These are phyloP conservation scores for Eucalyptus microcorys DNA, from an alignment of 345 rosid genomes.

Conservation along the genomic window DNA sequence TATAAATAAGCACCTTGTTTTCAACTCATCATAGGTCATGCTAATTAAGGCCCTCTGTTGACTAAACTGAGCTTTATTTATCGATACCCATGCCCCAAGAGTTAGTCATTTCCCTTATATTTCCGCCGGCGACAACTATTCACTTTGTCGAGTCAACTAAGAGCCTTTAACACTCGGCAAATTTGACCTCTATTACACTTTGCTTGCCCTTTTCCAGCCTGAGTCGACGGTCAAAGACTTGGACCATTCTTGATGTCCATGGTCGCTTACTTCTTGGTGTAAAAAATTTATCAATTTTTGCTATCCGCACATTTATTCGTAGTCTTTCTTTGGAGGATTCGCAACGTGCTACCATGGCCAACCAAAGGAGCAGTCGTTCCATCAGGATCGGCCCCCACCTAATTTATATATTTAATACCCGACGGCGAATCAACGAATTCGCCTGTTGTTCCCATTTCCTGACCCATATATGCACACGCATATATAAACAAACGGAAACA, in stretches of 20 bases:
- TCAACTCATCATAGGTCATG: neutral
- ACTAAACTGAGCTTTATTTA: neutral
- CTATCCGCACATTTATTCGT: neutral
- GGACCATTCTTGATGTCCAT: neutral
- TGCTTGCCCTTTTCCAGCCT: neutral
- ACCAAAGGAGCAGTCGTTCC: neutral
- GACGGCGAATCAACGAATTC: neutral
- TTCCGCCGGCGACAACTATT: neutral
- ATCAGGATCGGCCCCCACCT: neutral
- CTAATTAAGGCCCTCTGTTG: neutral
- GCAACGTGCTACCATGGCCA: neutral
- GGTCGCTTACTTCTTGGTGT: neutral
- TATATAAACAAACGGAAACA: neutral
- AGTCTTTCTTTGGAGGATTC: neutral
- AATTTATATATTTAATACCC: neutral
- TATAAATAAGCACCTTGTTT: neutral
- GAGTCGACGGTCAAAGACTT: neutral
- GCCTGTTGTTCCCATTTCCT: neutral
- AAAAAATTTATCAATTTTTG: too few relatives aligned
- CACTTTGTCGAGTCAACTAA: neutral
- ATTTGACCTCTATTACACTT: neutral
- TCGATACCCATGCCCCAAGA: neutral
- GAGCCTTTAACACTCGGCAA: neutral
- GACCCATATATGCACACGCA: neutral
- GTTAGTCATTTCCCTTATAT: neutral